These are phyloP conservation scores for Fusarium phyllophilum DNA, from an alignment of 2,329 filamentous ascomycete species.

Conservation along the genomic window DNA sequence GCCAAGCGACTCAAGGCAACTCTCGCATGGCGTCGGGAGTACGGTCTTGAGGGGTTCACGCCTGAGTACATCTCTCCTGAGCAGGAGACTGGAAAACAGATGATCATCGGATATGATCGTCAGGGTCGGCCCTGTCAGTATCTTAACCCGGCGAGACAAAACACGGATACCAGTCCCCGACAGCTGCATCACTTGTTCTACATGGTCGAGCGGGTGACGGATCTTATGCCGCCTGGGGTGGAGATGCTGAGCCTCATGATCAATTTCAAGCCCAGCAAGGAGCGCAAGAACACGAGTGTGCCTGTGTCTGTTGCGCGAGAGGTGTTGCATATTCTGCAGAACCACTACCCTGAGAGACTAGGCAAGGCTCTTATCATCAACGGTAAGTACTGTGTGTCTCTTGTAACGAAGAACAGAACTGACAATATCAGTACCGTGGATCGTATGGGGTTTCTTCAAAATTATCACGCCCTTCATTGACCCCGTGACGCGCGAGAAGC, in stretches of 20 bases:
- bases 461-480: slow-evolving; percentile 97
- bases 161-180: slow-evolving; percentile 85
- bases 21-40: slow-evolving; percentile 89
- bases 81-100: slow-evolving; percentile 96
- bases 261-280: slow-evolving; percentile 86
- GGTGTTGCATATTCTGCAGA: slow-evolving; percentile 91
- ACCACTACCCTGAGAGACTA: slow-evolving; percentile 92
- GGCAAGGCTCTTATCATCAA: slow-evolving; percentile 92
- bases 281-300: slow-evolving; percentile 77
- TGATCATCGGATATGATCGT: slow-evolving; percentile 88
- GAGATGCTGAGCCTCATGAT: slow-evolving; percentile 89
- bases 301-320: slow-evolving; percentile 80
- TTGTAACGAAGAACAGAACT: not conserved
- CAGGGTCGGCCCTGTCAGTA: slow-evolving; percentile 89
- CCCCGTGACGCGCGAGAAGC: slow-evolving; percentile 89
- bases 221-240: slow-evolving; percentile 86
- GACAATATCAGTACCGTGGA: slow-evolving; percentile 76
- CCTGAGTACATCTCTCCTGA: slow-evolving; percentile 90
- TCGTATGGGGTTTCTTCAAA: slow-evolving; percentile 95
- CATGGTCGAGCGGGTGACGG: slow-evolving; percentile 91
- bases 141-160: slow-evolving; percentile 88
- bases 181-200: slow-evolving; percentile 95
- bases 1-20: slow-evolving; percentile 83
- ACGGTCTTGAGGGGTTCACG: slow-evolving; percentile 81
- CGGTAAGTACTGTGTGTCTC: slow-evolving; percentile 57